Evolutionary conservation across 2,329 filamentous ascomycete genomes (phyloP), one percentile per base, ranked within the genome.

Genomic region (Plenodomus biglobosus): DNA sequence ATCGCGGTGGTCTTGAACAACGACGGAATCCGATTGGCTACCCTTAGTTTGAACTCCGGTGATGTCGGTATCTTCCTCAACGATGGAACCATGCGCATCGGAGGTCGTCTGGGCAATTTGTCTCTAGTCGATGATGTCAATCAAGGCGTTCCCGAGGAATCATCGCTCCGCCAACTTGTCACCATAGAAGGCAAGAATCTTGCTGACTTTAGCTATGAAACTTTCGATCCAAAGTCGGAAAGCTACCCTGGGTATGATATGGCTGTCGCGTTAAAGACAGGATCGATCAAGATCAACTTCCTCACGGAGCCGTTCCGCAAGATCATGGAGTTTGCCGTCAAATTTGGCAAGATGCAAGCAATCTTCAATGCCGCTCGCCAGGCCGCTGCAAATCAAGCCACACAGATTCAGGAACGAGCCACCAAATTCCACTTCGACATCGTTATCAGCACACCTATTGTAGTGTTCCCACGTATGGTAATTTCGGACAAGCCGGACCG

Each of bases 321-420:
- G 74, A 97, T 99, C 56, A 90, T 99, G 72, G 90, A 95, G 59
- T 99, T 99, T 72, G 79, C 95, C 37, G 91, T 99, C 70, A 99
- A 99, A 65, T 99, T 99, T 70, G 94, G 95, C 52, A 96, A 95
- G 74, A 99, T 99, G 94, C 94, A 99, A 73, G 92, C 94, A 18
- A 88, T 99, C 44, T 99, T 96, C 78, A 99, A 99, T 66, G 92
- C 94, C 36, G 94, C 95, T 11, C 85, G 95, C 27, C 90, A 96
- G 72, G 95, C 92, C 34, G 94, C 95, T 2, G 90, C 94, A 34
- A 92, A 89, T 53, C 92, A 96, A 70, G 95, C 94, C 8, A 95
- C 84, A 49, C 92, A 96, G 65, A 83, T 99, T 5, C 94, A 97
- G 65, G 87, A 97, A 65, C 92, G 85, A 65, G 88, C 89, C 0